Evolutionary conservation across 192 early-diverging fungal species (phyloP).

Genomic region (Phlyctochytrium bullatum): DNA sequence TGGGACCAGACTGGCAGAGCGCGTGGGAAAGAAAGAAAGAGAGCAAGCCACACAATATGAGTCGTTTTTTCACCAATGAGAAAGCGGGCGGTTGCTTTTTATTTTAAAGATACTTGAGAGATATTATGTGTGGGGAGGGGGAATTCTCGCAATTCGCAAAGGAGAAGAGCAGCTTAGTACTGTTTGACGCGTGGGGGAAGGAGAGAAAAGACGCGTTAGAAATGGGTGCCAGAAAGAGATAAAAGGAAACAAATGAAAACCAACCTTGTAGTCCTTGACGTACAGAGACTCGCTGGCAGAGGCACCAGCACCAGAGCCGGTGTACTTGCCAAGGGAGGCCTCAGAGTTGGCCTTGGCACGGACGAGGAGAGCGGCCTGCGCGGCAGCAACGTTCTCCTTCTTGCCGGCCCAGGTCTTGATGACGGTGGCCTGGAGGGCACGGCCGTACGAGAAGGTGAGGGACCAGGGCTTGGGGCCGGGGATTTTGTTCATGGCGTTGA

Average conservation of each 20-base stretch:
- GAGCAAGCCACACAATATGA: too few species aligned
- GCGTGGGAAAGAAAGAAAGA: too few species aligned
- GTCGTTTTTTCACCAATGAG: too few species aligned
- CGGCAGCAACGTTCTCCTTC: slow-evolving; percentile 42
- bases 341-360: slow-evolving; percentile 41
- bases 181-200: too few species aligned
- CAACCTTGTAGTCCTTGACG: slow-evolving; percentile 42
- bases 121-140: too few species aligned
- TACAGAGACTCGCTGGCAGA: slow-evolving; percentile 31
- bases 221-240: too few species aligned
- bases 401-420: slow-evolving; percentile 43
- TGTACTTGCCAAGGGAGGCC: slow-evolving; percentile 33
- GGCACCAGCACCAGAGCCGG: slow-evolving; percentile 17
- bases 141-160: too few species aligned
- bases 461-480: slow-evolving; percentile 31
- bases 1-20: too few species aligned
- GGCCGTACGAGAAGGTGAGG: slow-evolving; percentile 44
- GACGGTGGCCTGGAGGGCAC: slow-evolving; percentile 43
- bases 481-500: slow-evolving; percentile 41
- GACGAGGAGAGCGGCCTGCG: slow-evolving; percentile 33
- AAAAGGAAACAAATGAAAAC: not conserved
- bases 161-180: too few species aligned
- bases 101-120: too few species aligned
- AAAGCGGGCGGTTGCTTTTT: too few species aligned
- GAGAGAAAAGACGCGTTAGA: too few species aligned